Percentiles rank a stretch among this genome's conserved stretches.
These are phyloP conservation scores for Penicillium fimorum DNA, from an alignment of 495 filamentous ascomycete species.

Conservation along the genomic window DNA sequence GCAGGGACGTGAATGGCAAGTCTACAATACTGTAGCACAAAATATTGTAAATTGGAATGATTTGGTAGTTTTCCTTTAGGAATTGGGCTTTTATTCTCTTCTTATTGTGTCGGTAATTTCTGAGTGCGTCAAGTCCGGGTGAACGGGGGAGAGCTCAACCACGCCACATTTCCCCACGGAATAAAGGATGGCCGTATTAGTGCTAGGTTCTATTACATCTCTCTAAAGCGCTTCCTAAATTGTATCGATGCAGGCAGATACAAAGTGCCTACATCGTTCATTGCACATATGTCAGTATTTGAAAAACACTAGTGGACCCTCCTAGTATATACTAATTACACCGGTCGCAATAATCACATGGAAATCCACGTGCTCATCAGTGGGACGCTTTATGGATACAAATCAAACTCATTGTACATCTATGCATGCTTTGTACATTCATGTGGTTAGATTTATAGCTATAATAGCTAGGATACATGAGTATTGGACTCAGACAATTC, in stretches of 20 bases:
- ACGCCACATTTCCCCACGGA: conserved; percentile 23
- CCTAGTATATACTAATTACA: not conserved
- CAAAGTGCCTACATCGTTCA: not conserved
- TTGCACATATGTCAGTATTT: not conserved
- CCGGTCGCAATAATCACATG: conserved; percentile 23
- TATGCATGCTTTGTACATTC: not conserved
- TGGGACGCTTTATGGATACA: not conserved
- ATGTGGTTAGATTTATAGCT: not conserved
- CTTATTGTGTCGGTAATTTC: conserved; percentile 1
- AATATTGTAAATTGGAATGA: not conserved
- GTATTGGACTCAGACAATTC: not conserved
- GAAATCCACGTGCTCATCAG: conserved; percentile 3
- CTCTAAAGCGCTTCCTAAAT: not conserved
- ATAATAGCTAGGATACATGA: not conserved
- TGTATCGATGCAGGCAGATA: not conserved
- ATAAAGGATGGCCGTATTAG: conserved; percentile 16
- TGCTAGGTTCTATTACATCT: not conserved
- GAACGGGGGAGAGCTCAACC: conserved; percentile 24
- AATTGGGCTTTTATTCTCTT: not conserved
- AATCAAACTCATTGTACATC: not conserved
- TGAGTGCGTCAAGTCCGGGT: conserved; percentile 21
- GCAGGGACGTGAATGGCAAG: too few relatives aligned
- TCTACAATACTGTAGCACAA: not conserved
- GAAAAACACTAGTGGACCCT: too few relatives aligned
- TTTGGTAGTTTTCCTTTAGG: not conserved